Conservation (phyloP, 768 basidiomycete species). For the Mycena rosella region DNA sequence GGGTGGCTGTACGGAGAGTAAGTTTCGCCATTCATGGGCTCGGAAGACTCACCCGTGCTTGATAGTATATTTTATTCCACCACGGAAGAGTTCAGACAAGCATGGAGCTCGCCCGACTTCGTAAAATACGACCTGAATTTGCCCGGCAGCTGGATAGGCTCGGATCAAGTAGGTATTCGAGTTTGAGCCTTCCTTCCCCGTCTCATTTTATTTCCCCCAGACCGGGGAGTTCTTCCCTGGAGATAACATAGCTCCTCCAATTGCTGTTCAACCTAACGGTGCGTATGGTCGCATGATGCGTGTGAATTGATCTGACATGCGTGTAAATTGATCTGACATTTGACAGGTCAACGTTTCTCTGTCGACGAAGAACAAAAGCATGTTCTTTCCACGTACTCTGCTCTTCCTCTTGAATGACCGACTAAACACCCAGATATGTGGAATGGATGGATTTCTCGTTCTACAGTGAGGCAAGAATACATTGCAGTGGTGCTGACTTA, state of each 20-base stretch:
- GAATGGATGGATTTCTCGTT: conserved; percentile 43
- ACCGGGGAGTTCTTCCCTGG: conserved; percentile 17
- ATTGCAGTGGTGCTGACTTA: too few relatives aligned
- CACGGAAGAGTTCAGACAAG: conserved; percentile 36
- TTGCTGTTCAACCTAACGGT: conserved; percentile 38
- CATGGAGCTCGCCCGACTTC: conserved; percentile 37
- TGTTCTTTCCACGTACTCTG: not conserved
- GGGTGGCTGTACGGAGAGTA: conserved; percentile 41
- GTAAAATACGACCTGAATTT: conserved; percentile 36
- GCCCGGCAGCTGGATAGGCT: conserved; percentile 38
- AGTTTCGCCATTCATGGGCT: not conserved
- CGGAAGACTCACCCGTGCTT: not conserved
- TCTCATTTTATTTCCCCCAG: conserved; percentile 6
- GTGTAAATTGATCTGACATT: not conserved
- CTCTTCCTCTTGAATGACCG: not conserved
- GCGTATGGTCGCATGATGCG: not conserved
- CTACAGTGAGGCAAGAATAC: too few relatives aligned
- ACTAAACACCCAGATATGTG: conserved; percentile 30
- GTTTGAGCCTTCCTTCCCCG: not conserved
- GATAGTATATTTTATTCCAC: conserved; percentile 38
- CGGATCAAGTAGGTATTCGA: conserved; percentile 28
- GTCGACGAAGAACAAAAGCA: conserved; percentile 34
- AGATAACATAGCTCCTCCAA: conserved; percentile 32
- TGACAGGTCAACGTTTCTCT: conserved; percentile 32
- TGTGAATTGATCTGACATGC: not conserved